Evolutionary conservation across 768 basidiomycete species (phyloP), one percentile per base, ranked within the genome.

Genomic region (Leccinum subgranulosum): DNA sequence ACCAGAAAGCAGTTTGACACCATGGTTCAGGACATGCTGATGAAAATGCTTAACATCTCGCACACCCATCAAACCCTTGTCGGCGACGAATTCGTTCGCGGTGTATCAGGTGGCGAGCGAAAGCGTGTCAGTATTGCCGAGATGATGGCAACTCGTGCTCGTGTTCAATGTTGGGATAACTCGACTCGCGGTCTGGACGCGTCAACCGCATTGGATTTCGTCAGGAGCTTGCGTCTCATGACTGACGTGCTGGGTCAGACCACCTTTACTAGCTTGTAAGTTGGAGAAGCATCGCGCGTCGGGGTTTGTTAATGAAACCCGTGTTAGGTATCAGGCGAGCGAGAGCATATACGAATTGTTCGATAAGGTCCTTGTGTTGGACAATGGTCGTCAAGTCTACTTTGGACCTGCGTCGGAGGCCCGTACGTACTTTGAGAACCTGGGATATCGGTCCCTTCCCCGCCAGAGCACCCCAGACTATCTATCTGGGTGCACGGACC

Each of bases 401-500:
- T 91, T 82, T 65, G 94, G 94, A 28, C 83, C 87, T 7, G 81
- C 84, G 4, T 75, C 79, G 8, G 81, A 87, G 59, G 94, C 94
- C 15, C 83, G 90, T 15, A 74, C 75, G 2, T 95, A 95, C 74
- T 94, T 97, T 64, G 82, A 90, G 62, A 71, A 72, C 29, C 74
- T 92, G 45, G 91, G 92, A 17, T 92, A 85, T 73, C 81, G 82
- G 36, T 60, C 88, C 19, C 83, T 90, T 25, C 87, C 89, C 54
- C 85, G 92, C 39, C 92, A 94, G 71, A 91, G 85, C 62, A 90
- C 89, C 14, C 84, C 92, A 10, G 92, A 94, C 69, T 94, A 90
- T 70, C 80, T 94, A 21, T 90, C 90, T 21, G 87, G 87, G 6
- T 88, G 86, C 72, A 89, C 94, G 3, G 90, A 92, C 65, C 82